Evolutionary conservation across 2,329 filamentous ascomycete genomes (phyloP), one percentile per base, ranked within the genome.

Genomic region (Exophiala sp.): DNA sequence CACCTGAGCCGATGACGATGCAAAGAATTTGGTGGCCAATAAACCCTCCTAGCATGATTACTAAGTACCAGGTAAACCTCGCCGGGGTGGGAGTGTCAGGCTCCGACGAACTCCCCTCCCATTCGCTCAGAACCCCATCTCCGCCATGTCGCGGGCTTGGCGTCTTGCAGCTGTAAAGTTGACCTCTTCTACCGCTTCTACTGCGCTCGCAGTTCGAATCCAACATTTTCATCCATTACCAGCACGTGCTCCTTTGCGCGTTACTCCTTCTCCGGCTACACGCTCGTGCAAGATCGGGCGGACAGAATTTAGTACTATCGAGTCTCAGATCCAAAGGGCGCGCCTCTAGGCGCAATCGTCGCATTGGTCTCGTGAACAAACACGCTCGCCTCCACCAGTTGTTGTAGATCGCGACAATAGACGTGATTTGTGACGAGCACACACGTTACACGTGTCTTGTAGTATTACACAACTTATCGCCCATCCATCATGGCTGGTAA

Each of bases 401-500:
- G 56, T 58, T 49, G 56, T 58, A 58, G 56, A 56, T 58, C 53
- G 56, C 51, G 56, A 43, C 34, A 43, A 47, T 48, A 52, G 43
- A 47, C 50, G 53, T 57, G 54, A 57, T 53, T 57, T 40, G 48
- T 56, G 50, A 53, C 45, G 48, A 53, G 52, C 39, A 14, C 40
- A 40, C 30, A 40, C 46, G n/a, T 45, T 30, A 32, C 38, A 21
- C 48, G 39, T 54, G 40, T 43, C 29, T 43, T 47, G 52, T 58
- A 55, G 47, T 42, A 18, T 45, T 46, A 34, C 43, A 29, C 46
- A 46, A 30, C 49, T 56, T 55, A 53, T 53, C 52, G 58, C 41
- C 57, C 54, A 50, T 56, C 57, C 58, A 62, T 67, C 61, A 82
- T 82, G 79, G 72, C 78, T 67, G 79, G 79, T 82, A 81, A 81